A percentile compares a stretch with the other conserved stretches of the same genome.
Evolutionary conservation across 768 basidiomycete species (phyloP).

Genomic region (Phylloporus arenicola): DNA sequence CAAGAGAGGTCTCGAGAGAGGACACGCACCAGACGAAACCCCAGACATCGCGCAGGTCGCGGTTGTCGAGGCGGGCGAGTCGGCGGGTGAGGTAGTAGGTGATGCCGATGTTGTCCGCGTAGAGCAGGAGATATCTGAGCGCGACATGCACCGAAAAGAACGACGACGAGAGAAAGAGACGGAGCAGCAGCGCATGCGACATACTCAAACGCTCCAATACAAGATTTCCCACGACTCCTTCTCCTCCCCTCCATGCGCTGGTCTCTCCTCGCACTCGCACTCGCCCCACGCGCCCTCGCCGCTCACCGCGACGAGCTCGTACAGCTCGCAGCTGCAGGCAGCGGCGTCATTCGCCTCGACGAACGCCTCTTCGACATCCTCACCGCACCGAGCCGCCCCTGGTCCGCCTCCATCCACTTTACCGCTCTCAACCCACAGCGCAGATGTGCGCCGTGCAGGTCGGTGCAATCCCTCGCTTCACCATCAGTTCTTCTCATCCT

Average conservation of each 20-base stretch:
- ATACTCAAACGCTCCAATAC: conserved; percentile 10
- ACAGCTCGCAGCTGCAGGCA: conserved; percentile 61
- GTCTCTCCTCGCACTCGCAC: conserved; percentile 28
- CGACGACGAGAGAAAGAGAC: conserved; percentile 85
- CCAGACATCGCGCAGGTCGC: conserved; percentile 81
- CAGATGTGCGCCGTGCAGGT: conserved; percentile 92
- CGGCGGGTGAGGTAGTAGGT: conserved; percentile 84
- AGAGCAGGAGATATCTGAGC: conserved; percentile 76
- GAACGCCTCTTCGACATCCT: conserved; percentile 71
- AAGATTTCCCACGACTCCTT: conserved; percentile 15
- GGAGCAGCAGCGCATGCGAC: conserved; percentile 83
- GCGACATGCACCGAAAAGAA: conserved; percentile 95
- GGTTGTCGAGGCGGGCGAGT: conserved; percentile 58
- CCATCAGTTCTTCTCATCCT: background rate
- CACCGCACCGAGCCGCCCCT: conserved; percentile 69
- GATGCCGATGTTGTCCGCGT: conserved; percentile 86
- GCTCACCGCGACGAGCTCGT: conserved; percentile 52
- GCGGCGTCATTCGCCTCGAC: conserved; percentile 81
- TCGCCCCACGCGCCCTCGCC: conserved; percentile 27
- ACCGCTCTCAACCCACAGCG: conserved; percentile 80
- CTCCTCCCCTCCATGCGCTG: conserved; percentile 10
- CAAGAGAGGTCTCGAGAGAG: background rate
- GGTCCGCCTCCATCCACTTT: conserved; percentile 83
- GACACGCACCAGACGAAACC: conserved; percentile 73
- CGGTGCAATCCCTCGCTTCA: conserved; percentile 28